phyloP scores from a whole-genome alignment of 2,329 filamentous ascomycete genomes.

The Colletotrichum paranaense region DNA sequence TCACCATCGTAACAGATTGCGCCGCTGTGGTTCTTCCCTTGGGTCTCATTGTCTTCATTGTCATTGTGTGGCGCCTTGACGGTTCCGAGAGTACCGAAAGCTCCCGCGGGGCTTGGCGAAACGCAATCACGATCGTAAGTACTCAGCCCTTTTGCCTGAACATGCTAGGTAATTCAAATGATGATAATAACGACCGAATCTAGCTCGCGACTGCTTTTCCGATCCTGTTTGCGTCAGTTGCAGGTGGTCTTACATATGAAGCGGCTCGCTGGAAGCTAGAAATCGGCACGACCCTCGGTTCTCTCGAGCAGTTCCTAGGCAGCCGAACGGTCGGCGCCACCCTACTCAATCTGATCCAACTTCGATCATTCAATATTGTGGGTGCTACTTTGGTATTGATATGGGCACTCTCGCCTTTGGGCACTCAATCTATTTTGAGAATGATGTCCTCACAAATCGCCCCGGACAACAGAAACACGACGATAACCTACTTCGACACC shows the following conservation, averaged over 20 bases:
- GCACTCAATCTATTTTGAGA: constrained; percentile 42
- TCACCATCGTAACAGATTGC: too few relatives aligned
- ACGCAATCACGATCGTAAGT: too few relatives aligned
- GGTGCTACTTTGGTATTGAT: constrained; percentile 39
- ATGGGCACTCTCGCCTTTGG: constrained; percentile 45
- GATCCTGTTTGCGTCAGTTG: constrained; percentile 43
- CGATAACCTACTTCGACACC: not conserved
- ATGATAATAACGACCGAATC: not conserved
- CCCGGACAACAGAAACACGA: not conserved
- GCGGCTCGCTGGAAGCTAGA: constrained; percentile 43
- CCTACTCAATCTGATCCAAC: constrained; percentile 40
- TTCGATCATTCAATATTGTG: constrained; percentile 41
- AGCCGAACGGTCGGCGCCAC: constrained; percentile 44
- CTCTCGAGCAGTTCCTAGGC: constrained; percentile 44
- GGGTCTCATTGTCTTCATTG: too few relatives aligned
- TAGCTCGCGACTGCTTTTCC: constrained; percentile 42
- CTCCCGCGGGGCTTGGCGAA: too few relatives aligned
- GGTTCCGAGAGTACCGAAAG: too few relatives aligned
- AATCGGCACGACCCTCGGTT: constrained; percentile 39
- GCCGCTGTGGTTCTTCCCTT: too few relatives aligned
- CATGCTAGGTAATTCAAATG: too few relatives aligned
- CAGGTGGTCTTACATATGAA: constrained; percentile 41
- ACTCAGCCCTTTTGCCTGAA: fast-evolving
- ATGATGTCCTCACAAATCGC: not conserved
- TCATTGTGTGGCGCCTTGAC: too few relatives aligned